Evolutionary conservation across 805 yeast species (phyloP), one percentile per base, ranked within the genome.

Genomic region (Candida caryicola): DNA sequence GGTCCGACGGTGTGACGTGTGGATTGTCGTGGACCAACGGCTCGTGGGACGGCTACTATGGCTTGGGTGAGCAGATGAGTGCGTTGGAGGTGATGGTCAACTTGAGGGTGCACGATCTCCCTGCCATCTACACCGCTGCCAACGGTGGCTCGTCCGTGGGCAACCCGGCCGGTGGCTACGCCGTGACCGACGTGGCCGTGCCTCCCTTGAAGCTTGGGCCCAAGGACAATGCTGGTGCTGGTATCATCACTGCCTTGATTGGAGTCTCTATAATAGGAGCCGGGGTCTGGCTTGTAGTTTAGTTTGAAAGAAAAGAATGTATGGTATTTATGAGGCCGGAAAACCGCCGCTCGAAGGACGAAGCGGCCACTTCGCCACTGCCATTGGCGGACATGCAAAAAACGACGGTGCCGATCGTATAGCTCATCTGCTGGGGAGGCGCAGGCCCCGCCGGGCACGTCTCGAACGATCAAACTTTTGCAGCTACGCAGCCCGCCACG

Each of bases 1-100:
- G 96, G 51, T 44, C 64, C 3, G 97, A 90, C 59, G 87, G 87
- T 13, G 83, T 78, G 46, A 90, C 97, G 0, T 85, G 95, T 69
- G 93, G 91, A 23, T 56, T 76, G 44, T 69, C 74, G 57, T 85
- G 95, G 95, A 57, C 67, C 13, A 48, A 62, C n/a, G 41, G 42
- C 7, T 64, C 64, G 6, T 75, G 83, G 77, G 93, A 85, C 60
- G 81, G 77, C 0, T 45, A 50, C 33, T 85, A 76, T 52, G 93
- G 95, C 18, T 62, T 85, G 21, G 93, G 93, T 49, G 95, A 85
- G 60, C 88, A 85, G 60, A 79, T 85, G 78, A 64, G 74, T 36
- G 87, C 93, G 0, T 66, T 82, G 44, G 93, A 85, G 57, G 74
- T 73, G 3, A 74, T 85, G 37, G 76, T 71, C 45, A 71, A 66